phyloP scores from a whole-genome alignment of 2,329 filamentous ascomycete species.

The Rutstroemia sp. region DNA sequence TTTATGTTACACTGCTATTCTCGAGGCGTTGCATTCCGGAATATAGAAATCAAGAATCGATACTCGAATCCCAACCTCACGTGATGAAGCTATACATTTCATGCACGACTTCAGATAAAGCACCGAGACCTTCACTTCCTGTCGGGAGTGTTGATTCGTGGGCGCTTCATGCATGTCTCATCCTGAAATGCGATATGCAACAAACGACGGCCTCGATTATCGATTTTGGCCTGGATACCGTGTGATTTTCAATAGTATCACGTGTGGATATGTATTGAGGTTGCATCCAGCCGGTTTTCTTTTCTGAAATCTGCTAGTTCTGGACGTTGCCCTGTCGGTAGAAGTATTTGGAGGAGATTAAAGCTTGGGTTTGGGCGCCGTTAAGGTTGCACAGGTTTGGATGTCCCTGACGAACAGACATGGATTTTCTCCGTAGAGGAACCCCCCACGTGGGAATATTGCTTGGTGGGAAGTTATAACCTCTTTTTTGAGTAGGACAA shows the following conservation, averaged over 20 bases:
- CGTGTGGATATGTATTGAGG: not conserved
- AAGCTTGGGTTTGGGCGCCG: not conserved
- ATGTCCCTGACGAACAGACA: not conserved
- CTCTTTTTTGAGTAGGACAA: not conserved
- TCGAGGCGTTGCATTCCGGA: not conserved
- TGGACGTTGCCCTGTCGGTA: not conserved
- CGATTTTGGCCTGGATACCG: not conserved
- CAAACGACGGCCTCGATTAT: not conserved
- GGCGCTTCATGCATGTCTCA: constrained; percentile 8
- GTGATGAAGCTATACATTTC: constrained; percentile 3
- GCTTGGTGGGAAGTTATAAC: not conserved
- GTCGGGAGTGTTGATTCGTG: not conserved
- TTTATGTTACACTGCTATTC: not conserved
- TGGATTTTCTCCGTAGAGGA: not conserved
- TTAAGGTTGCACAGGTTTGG: not conserved
- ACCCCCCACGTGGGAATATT: constrained; percentile 1
- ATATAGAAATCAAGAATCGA: not conserved
- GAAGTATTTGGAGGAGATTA: not conserved
- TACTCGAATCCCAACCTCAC: not conserved
- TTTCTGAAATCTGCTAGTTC: not conserved
- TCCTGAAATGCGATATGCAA: constrained; percentile 7
- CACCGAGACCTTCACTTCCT: not conserved
- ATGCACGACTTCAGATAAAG: constrained; percentile 5
- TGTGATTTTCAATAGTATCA: not conserved
- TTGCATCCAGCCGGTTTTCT: not conserved